A percentile compares a stretch with the other conserved stretches of the same genome.
phyloP scores from a whole-genome alignment of 192 early-diverging fungal genomes.

The Backusella circina region DNA sequence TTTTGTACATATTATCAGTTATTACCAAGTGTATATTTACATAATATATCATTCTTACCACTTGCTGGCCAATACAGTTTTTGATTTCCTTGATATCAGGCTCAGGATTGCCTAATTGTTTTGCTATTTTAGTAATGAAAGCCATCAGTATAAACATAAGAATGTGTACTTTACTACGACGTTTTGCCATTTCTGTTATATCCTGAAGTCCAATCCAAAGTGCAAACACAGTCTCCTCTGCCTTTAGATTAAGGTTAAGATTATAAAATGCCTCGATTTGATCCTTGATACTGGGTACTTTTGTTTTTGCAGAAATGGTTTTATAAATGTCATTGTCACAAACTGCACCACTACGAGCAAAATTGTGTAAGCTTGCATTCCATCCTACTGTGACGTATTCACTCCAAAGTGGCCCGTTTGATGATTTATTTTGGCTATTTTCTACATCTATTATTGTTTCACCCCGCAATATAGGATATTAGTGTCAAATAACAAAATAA shows the following conservation, averaged over 20 bases:
- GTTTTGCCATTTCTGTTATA: slow-evolving; percentile 8
- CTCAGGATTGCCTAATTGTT: background rate
- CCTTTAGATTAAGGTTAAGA: slow-evolving; percentile 10
- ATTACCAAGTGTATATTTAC: background rate
- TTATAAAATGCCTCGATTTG: slow-evolving; percentile 28
- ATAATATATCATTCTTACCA: slow-evolving; percentile 6
- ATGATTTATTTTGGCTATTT: slow-evolving; percentile 15
- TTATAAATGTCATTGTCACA: slow-evolving; percentile 28
- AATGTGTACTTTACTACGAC: slow-evolving; percentile 3
- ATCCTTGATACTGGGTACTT: slow-evolving; percentile 18
- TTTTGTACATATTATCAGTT: background rate
- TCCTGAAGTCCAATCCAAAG: slow-evolving; percentile 35
- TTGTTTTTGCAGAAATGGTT: background rate
- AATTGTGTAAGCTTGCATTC: slow-evolving; percentile 25
- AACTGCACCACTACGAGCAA: slow-evolving; percentile 32
- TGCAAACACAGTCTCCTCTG: slow-evolving; percentile 31
- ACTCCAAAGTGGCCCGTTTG: slow-evolving; percentile 32
- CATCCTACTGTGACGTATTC: slow-evolving; percentile 30
- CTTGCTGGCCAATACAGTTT: slow-evolving; percentile 11
- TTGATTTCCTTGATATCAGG: slow-evolving; percentile 12
- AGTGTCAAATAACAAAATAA: background rate
- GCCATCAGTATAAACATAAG: background rate
- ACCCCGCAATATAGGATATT: background rate
- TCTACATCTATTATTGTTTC: slow-evolving; percentile 15
- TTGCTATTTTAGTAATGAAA: background rate